A percentile compares a stretch with the other conserved stretches of the same genome.
These are phyloP conservation scores for Podospora sp. DNA, from an alignment of 495 filamentous ascomycete genomes.

Conservation along the genomic window DNA sequence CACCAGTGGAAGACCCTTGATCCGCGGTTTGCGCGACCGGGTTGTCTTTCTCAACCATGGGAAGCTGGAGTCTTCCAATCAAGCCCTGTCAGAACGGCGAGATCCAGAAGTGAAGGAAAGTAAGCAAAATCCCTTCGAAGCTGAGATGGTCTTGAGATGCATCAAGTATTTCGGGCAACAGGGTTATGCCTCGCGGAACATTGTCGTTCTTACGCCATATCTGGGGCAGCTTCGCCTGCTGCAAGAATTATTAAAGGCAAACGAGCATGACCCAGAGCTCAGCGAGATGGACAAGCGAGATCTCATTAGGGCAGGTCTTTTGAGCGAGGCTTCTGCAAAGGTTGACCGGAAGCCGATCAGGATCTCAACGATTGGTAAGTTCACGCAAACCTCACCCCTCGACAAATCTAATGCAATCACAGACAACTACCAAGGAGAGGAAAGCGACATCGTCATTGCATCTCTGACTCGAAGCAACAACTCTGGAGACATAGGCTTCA, in stretches of 20 bases:
- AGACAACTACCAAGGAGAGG: conserved; percentile 85
- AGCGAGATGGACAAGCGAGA: conserved; percentile 73
- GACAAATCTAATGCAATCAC: neutral
- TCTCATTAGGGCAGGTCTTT: conserved; percentile 64
- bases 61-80: conserved; percentile 51
- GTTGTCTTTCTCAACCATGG: conserved; percentile 70
- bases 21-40: conserved; percentile 61
- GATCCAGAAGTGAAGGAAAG: conserved; percentile 54
- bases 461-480: conserved; percentile 70
- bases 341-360: conserved; percentile 54
- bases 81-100: conserved; percentile 50
- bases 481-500: conserved; percentile 70
- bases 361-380: conserved; percentile 67
- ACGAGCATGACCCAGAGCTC: conserved; percentile 58
- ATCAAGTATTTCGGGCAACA: conserved; percentile 76
- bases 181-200: conserved; percentile 66
- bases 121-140: conserved; percentile 71
- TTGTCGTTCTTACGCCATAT: conserved; percentile 78
- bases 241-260: conserved; percentile 48
- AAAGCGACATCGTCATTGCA: conserved; percentile 72
- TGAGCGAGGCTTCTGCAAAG: conserved; percentile 57
- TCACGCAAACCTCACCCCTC: neutral
- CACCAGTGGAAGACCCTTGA: conserved; percentile 52
- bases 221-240: conserved; percentile 68
- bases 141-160: conserved; percentile 64